Evolutionary conservation across 768 basidiomycete species (phyloP).

Genomic region (Panaeolus papilionaceus): DNA sequence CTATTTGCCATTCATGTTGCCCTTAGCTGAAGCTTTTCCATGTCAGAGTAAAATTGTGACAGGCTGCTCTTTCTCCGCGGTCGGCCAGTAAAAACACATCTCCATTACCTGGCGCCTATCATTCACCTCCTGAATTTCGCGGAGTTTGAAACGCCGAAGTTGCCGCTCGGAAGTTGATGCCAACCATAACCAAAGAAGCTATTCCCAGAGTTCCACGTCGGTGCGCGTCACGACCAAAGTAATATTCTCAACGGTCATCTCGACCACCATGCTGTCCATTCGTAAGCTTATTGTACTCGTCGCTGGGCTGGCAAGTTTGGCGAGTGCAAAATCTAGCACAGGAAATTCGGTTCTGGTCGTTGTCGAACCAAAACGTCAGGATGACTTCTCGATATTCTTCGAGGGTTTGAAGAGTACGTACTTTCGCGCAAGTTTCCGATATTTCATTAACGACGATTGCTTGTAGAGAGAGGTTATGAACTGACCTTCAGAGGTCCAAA

Average conservation of each 20-base stretch:
- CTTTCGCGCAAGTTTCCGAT: neutral
- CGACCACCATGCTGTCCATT: slow-evolving; percentile 44
- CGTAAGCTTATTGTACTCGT: slow-evolving; percentile 42
- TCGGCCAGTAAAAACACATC: neutral
- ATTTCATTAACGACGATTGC: slow-evolving; percentile 16
- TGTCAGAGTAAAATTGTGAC: neutral
- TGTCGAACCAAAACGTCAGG: slow-evolving; percentile 73
- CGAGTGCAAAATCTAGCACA: slow-evolving; percentile 74
- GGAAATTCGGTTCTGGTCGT: slow-evolving; percentile 87
- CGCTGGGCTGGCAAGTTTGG: slow-evolving; percentile 34
- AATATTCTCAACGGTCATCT: slow-evolving; percentile 22
- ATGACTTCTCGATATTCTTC: slow-evolving; percentile 86
- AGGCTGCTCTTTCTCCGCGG: slow-evolving; percentile 2
- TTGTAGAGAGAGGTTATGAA: slow-evolving; percentile 79
- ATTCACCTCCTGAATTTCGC: neutral
- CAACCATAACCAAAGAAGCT: slow-evolving; percentile 31
- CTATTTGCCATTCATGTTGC: neutral
- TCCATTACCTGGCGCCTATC: slow-evolving; percentile 5
- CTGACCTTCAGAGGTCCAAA: slow-evolving; percentile 88
- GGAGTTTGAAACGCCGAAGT: slow-evolving; percentile 9
- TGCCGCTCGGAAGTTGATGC: slow-evolving; percentile 23
- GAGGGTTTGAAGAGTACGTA: slow-evolving; percentile 70
- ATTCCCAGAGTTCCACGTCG: slow-evolving; percentile 21
- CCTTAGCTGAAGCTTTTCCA: neutral
- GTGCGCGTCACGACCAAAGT: slow-evolving; percentile 37